Evolutionary conservation across 768 basidiomycete species (phyloP).

Genomic region (Inosperma sp.): DNA sequence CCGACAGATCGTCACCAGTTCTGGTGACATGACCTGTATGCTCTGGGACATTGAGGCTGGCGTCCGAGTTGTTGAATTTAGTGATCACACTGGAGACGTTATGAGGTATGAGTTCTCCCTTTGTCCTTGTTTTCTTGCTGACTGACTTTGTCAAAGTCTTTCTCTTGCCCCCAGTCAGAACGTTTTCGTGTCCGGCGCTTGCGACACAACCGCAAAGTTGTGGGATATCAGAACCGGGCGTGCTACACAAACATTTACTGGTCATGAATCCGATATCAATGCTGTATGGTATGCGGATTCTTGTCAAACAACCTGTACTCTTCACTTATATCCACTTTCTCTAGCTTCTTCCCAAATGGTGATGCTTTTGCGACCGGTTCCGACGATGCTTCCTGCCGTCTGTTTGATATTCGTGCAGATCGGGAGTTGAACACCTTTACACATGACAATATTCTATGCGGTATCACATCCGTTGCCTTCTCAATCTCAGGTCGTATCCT

Average conservation of each 20-base stretch:
- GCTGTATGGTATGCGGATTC: constrained; percentile 80
- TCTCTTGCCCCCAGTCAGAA: constrained; percentile 92
- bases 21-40: constrained; percentile 99
- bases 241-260: constrained; percentile 97
- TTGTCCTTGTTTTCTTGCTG: constrained; percentile 11
- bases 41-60: constrained; percentile 99
- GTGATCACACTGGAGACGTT: constrained; percentile 98
- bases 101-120: constrained; percentile 77
- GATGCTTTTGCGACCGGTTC: constrained; percentile 99
- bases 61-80: constrained; percentile 96
- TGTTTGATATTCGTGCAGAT: constrained; percentile 97
- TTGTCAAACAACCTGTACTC: constrained; percentile 10
- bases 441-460: constrained; percentile 98
- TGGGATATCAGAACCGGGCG: constrained; percentile 99
- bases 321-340: constrained; percentile 1
- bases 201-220: constrained; percentile 96
- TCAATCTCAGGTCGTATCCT: constrained; percentile 96
- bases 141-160: constrained; percentile 48
- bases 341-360: constrained; percentile 98
- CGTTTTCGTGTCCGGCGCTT: constrained; percentile 97
- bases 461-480: constrained; percentile 98
- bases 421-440: constrained; percentile 95
- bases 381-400: constrained; percentile 95
- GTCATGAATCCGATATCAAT: constrained; percentile 98
- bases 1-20: constrained; percentile 95